Evolutionary conservation across 148 eudicot genomes (phyloP).

Genomic region (Drosera capensis): DNA sequence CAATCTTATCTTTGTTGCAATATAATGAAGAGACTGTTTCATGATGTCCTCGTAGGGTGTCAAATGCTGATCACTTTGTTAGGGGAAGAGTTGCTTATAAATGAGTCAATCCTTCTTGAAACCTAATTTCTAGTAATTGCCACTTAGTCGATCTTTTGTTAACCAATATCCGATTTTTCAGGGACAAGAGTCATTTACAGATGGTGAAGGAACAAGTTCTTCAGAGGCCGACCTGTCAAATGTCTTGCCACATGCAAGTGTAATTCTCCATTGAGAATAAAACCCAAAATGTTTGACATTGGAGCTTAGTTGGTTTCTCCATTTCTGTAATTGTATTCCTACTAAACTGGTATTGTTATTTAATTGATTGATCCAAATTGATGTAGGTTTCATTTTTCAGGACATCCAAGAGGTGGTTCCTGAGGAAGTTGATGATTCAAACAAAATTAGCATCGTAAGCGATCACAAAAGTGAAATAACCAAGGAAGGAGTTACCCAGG

Average conservation of each 20-base stretch:
- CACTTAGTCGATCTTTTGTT: too few species aligned
- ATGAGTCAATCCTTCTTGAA: too few species aligned
- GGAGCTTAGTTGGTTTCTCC: too few species aligned
- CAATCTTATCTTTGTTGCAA: too few species aligned
- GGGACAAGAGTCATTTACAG: conserved; percentile 28
- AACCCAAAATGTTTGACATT: background rate
- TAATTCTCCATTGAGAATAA: too few species aligned
- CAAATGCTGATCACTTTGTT: too few species aligned
- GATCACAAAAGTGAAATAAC: conserved; percentile 16
- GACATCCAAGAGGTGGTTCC: conserved; percentile 18
- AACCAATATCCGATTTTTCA: conserved; percentile 5
- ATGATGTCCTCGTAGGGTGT: too few species aligned
- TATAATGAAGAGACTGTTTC: too few species aligned
- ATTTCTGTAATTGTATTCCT: background rate
- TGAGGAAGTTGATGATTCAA: conserved; percentile 18
- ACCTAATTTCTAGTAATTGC: too few species aligned
- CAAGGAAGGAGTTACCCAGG: conserved; percentile 34
- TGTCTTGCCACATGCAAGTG: conserved; percentile 19
- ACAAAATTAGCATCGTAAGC: conserved; percentile 11
- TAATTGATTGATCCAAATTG: conserved; percentile 2
- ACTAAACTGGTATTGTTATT: background rate
- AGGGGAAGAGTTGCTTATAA: too few species aligned
- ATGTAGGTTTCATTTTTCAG: conserved; percentile 10
- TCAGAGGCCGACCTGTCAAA: conserved; percentile 13
- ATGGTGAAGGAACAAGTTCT: conserved; percentile 13